Percentiles rank a stretch among this genome's conserved stretches.
phyloP scores from a whole-genome alignment of 495 filamentous ascomycete genomes.

The Penicillium samsonianum region DNA sequence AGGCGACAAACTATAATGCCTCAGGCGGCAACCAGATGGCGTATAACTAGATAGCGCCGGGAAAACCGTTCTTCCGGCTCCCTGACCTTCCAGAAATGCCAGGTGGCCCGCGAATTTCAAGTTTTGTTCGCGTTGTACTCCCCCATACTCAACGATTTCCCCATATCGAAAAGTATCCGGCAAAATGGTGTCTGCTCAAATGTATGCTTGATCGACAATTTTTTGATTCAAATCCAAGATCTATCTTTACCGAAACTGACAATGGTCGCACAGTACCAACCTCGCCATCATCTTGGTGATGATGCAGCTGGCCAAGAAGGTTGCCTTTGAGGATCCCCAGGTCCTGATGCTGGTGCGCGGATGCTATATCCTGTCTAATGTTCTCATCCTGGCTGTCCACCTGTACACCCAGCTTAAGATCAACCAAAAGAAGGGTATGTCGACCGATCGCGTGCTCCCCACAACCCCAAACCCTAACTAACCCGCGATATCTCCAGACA shows the following conservation, averaged over 20 bases:
- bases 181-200: constrained; percentile 53
- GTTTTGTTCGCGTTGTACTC: constrained; percentile 30
- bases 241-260: constrained; percentile 10
- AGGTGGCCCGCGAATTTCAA: constrained; percentile 26
- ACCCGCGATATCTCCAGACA: constrained; percentile 57
- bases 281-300: constrained; percentile 91
- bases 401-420: constrained; percentile 79
- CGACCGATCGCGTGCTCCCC: constrained; percentile 11
- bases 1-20: neutral
- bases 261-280: constrained; percentile 67
- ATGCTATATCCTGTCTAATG: constrained; percentile 81
- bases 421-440: constrained; percentile 90
- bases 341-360: constrained; percentile 82
- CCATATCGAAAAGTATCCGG: constrained; percentile 13
- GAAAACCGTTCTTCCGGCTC: constrained; percentile 15
- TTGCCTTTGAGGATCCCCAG: constrained; percentile 89
- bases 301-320: constrained; percentile 96
- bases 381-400: constrained; percentile 83
- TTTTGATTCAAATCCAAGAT: neutral
- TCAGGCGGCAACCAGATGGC: neutral
- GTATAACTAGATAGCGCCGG: neutral
- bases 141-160: constrained; percentile 23
- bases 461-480: neutral
- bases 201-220: constrained; percentile 33
- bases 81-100: constrained; percentile 22